Evolutionary conservation across 164 flowering plant genomes (phyloP).

Genomic region (Berberis vulgaris): DNA sequence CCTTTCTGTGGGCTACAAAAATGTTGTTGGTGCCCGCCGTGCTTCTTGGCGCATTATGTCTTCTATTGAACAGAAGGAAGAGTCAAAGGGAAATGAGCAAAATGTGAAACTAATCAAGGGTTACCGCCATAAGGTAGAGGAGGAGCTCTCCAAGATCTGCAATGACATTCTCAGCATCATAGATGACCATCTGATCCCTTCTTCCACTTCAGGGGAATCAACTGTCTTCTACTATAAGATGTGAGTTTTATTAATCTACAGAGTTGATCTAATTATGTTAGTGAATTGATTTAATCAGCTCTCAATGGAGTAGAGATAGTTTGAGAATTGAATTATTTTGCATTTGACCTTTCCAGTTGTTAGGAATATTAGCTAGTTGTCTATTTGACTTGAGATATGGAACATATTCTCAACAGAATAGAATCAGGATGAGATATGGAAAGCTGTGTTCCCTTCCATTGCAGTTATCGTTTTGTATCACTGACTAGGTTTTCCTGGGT

Average conservation of each 20-base stretch:
- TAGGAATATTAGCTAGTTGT: too few relatives aligned
- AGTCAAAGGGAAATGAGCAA: slow-evolving; percentile 70
- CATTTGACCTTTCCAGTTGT: too few relatives aligned
- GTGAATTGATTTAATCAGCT: neutral
- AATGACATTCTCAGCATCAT: slow-evolving; percentile 62
- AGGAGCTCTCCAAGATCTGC: slow-evolving; percentile 76
- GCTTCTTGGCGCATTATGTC: slow-evolving; percentile 95
- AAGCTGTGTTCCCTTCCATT: too few relatives aligned
- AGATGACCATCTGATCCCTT: slow-evolving; percentile 70
- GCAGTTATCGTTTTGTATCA: neutral
- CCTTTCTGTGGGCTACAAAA: slow-evolving; percentile 83
- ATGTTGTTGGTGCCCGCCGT: slow-evolving; percentile 80
- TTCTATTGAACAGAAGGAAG: slow-evolving; percentile 88
- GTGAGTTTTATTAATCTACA: slow-evolving; percentile 30
- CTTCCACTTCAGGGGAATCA: slow-evolving; percentile 65
- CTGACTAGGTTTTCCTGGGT: neutral
- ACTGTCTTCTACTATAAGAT: slow-evolving; percentile 84
- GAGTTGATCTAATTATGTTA: neutral
- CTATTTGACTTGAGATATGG: too few relatives aligned
- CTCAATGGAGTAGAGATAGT: too few relatives aligned
- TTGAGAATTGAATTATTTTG: too few relatives aligned
- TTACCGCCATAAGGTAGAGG: slow-evolving; percentile 77
- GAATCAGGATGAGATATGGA: too few relatives aligned
- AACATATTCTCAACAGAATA: too few relatives aligned
- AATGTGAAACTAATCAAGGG: slow-evolving; percentile 60